A percentile compares a stretch with the other conserved stretches of the same genome.
Conservation (phyloP, 345 rosid genomes). For the Gossypium australe region DNA sequence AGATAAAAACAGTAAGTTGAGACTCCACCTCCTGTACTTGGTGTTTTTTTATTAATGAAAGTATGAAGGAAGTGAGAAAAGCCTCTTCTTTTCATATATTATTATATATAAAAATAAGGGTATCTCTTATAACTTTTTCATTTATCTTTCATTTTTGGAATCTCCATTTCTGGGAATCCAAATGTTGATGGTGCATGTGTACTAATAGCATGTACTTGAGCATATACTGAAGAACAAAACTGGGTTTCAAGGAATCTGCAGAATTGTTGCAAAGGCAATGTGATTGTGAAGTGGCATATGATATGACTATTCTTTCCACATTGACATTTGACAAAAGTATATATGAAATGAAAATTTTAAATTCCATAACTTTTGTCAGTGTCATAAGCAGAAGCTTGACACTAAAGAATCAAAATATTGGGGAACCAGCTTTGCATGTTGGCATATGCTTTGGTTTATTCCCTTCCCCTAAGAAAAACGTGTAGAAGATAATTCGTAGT, state of each 20-base stretch:
- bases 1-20: conserved; percentile 12
- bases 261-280: neutral
- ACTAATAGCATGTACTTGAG: neutral
- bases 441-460: conserved; percentile 7
- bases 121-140: too few species aligned
- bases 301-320: neutral
- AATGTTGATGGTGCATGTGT: neutral
- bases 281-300: neutral
- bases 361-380: neutral
- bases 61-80: conserved; percentile 15
- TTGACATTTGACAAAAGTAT: neutral
- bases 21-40: conserved; percentile 10
- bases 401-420: neutral
- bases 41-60: neutral
- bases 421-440: neutral
- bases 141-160: too few species aligned
- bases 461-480: neutral
- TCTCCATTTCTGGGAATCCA: neutral
- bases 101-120: too few species aligned
- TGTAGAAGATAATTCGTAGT: neutral
- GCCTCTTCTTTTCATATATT: neutral
- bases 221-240: neutral
- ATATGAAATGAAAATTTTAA: neutral
- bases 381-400: neutral
- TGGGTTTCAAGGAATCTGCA: neutral